Base-by-base conservation (phyloP, 2,329 filamentous ascomycete species). In the Fusarium mangiferae region DNA sequence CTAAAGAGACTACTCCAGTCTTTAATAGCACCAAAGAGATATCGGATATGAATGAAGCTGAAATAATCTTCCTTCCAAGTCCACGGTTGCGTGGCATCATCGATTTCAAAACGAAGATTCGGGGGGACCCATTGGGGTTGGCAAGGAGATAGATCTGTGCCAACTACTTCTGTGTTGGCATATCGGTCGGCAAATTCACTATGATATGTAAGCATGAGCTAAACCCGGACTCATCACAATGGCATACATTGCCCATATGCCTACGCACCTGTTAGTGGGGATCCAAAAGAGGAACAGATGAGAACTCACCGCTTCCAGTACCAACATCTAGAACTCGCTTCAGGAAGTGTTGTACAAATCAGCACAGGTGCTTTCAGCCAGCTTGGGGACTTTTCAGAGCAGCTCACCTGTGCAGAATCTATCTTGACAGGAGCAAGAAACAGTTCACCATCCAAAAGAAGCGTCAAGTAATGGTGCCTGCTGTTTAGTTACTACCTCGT, bases 151-250 rank as follows among this genome's bases (percentile, higher is more conserved):
- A 62, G 60, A 8, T 62, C 60, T 18, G 60, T 62, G 14, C 60
- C 60, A 8, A 59, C 11, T 20, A 62, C 52, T 18, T 62, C 41
- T 9, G 60, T 35, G 3, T 15, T 59, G 7, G 52, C 41, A n/a
- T 62, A 59, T 17, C 60, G 11, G 17, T 62, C 60, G 22, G 41
- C 52, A 15, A 62, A 59, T 59, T 62, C 60, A 18, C 60, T 62
- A 12, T 5, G 0, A 1, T 3, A 1, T 28, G 5, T 62, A 4
- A 62, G 38, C 12, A 10, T n/a, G 0, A 6, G 22, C 0, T 5
- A 7, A 2, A 0, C 0, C 8, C 1, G 0, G 13, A 2, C 41
- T n/a, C 11, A 0, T 11, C 9, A 17, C 7, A 1, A 38, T 1
- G 10, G 4, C 24, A 20, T 59, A 59, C 60, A 59, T 62, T 0